Evolutionary conservation across 23 red algal species (phyloP).

Genomic region (Gracilaria domingensis): DNA sequence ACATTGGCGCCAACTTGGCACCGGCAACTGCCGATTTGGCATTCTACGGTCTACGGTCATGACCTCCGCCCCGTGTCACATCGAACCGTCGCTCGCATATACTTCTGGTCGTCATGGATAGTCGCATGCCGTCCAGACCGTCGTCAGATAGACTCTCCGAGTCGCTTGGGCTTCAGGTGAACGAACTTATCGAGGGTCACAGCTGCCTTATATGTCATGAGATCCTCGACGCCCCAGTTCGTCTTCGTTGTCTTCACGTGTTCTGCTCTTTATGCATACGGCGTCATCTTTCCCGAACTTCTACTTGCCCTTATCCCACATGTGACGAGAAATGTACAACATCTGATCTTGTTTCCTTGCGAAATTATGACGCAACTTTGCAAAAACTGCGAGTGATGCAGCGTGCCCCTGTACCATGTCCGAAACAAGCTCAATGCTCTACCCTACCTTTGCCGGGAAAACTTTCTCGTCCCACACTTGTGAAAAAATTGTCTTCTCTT

Average conservation of each 20-base stretch:
- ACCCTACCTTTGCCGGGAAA: conserved; percentile 17
- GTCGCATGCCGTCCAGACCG: not conserved
- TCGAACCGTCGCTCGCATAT: not conserved
- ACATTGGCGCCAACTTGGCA: no score
- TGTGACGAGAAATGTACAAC: conserved; percentile 2
- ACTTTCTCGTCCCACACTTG: not conserved
- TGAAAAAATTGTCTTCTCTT: conserved; percentile 1
- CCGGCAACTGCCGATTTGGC: no score
- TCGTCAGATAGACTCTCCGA: not conserved
- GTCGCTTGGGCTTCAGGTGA: not conserved
- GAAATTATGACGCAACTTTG: conserved; percentile 18
- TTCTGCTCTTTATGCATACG: conserved; percentile 61
- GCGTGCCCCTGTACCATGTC: not conserved
- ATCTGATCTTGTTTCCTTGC: conserved; percentile 2
- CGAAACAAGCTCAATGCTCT: not conserved
- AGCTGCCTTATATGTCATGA: conserved; percentile 49
- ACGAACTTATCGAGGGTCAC: conserved; percentile 2
- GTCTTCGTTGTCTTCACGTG: conserved; percentile 36
- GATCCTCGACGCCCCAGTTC: conserved; percentile 40
- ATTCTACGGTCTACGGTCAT: no score
- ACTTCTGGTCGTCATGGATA: not conserved
- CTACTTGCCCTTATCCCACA: conserved; percentile 34
- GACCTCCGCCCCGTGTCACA: no score
- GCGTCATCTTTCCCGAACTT: conserved; percentile 38
- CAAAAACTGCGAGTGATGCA: not conserved